Evolutionary conservation across 148 eudicot genomes (phyloP).

Genomic region (Vaccinium darrowii): DNA sequence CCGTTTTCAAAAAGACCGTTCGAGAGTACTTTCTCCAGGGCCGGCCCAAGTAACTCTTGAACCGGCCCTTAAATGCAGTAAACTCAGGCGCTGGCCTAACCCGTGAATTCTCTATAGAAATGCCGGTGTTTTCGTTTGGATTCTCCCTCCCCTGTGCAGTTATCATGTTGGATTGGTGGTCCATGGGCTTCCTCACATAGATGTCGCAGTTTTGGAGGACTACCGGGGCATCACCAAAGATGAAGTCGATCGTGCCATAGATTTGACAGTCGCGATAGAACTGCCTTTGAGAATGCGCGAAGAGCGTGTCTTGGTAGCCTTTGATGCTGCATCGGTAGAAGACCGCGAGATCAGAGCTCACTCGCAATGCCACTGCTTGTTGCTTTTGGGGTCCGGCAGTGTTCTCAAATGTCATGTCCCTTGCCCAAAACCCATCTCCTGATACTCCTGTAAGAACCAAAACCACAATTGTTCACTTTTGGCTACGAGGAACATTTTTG

Average conservation of each 20-base stretch:
- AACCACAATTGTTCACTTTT: neutral
- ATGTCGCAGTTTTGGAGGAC: conserved; percentile 74
- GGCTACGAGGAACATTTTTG: no score
- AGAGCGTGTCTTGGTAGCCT: conserved; percentile 72
- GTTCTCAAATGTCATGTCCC: conserved; percentile 72
- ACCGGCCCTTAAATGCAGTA: conserved; percentile 19
- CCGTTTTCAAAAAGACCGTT: conserved; percentile 52
- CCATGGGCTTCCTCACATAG: conserved; percentile 47
- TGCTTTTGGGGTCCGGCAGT: conserved; percentile 66
- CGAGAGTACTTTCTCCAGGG: conserved; percentile 76
- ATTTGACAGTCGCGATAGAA: conserved; percentile 76
- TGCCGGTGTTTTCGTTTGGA: conserved; percentile 52
- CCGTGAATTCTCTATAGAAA: conserved; percentile 48
- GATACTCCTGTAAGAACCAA: conserved; percentile 34
- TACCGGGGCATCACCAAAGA: conserved; percentile 61
- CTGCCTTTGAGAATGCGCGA: conserved; percentile 54
- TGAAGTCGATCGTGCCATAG: conserved; percentile 68
- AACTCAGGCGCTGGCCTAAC: conserved; percentile 44
- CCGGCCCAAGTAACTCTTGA: conserved; percentile 54
- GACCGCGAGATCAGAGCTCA: conserved; percentile 51
- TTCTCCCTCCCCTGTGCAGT: conserved; percentile 64
- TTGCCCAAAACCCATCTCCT: conserved; percentile 71
- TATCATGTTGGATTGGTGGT: conserved; percentile 49
- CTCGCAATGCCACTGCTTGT: conserved; percentile 67
- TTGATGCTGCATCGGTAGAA: conserved; percentile 59